Conservation (phyloP, 2,329 filamentous ascomycete species). For the Claviceps fusiformis region DNA sequence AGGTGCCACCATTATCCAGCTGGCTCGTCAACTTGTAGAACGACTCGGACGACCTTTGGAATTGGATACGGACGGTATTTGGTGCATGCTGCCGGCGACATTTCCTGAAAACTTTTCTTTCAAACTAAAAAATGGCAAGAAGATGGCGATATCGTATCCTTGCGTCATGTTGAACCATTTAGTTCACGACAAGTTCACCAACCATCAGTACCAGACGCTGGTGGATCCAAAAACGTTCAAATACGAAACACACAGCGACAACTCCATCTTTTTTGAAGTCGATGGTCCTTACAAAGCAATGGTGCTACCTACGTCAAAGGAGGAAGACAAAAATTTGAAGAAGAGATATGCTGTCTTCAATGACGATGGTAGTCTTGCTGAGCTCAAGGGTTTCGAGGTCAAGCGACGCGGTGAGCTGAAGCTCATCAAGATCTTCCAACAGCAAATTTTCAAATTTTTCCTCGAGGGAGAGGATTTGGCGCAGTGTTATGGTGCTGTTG, state of each 20-base stretch:
- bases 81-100: constrained; percentile 94
- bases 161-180: constrained; percentile 99
- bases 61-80: constrained; percentile 96
- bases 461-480: constrained; percentile 75
- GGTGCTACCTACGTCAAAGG: constrained; percentile 93
- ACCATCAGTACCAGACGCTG: constrained; percentile 91
- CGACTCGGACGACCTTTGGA: constrained; percentile 85
- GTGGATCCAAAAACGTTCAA: constrained; percentile 66
- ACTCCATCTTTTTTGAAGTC: constrained; percentile 98
- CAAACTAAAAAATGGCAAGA: constrained; percentile 91
- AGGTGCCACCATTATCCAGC: constrained; percentile 89
- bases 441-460: constrained; percentile 99
- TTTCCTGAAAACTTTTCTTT: constrained; percentile 96
- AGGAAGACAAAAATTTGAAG: constrained; percentile 99
- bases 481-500: constrained; percentile 83
- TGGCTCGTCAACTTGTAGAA: constrained; percentile 87
- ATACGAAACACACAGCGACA: constrained; percentile 96
- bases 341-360: constrained; percentile 99
- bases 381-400: constrained; percentile 94
- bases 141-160: constrained; percentile 89
- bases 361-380: constrained; percentile 86
- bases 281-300: constrained; percentile 96
- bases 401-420: constrained; percentile 96
- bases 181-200: constrained; percentile 88
- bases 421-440: constrained; percentile 98